Conservation (phyloP, 1,139 yeast genomes). For the Suhomyces kunorum region DNA sequence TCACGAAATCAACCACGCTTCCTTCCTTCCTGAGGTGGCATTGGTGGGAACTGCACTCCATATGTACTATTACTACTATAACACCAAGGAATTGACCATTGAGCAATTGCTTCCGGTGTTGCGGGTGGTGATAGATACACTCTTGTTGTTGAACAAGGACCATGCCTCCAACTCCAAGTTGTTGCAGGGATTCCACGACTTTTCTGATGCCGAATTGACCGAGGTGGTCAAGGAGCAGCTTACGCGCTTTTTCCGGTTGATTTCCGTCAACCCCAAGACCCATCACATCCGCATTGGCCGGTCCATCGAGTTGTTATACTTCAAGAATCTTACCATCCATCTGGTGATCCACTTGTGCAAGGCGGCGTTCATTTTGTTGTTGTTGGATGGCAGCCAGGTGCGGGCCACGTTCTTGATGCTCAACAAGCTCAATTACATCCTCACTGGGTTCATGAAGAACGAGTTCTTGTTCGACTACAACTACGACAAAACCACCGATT, state of each 20-base stretch:
- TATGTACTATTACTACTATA: constrained; percentile 29
- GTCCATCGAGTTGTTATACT: constrained; percentile 46
- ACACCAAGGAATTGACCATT: constrained; percentile 20
- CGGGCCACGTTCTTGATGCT: constrained; percentile 21
- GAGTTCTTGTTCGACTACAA: constrained; percentile 50
- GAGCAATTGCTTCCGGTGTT: constrained; percentile 33
- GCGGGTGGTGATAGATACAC: constrained; percentile 25
- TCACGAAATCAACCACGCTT: constrained; percentile 41
- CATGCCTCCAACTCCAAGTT: constrained; percentile 25
- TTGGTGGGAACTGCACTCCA: constrained; percentile 43
- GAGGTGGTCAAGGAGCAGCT: constrained; percentile 32
- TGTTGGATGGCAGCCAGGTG: constrained; percentile 17
- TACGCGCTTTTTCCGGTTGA: constrained; percentile 36
- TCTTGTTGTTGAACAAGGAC: constrained; percentile 25
- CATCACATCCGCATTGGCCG: constrained; percentile 33
- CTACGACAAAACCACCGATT: constrained; percentile 32
- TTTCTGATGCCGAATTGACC: constrained; percentile 18
- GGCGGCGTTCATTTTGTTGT: constrained; percentile 33
- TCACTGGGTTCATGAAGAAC: constrained; percentile 44
- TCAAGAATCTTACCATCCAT: constrained; percentile 47
- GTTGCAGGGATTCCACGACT: constrained; percentile 17
- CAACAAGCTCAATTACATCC: constrained; percentile 34
- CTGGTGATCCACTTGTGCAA: constrained; percentile 42
- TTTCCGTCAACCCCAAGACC: constrained; percentile 32
- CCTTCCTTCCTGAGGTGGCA: constrained; percentile 41